Conservation (phyloP, 352 stramenopile genomes). For the Blastocystis sp. region DNA sequence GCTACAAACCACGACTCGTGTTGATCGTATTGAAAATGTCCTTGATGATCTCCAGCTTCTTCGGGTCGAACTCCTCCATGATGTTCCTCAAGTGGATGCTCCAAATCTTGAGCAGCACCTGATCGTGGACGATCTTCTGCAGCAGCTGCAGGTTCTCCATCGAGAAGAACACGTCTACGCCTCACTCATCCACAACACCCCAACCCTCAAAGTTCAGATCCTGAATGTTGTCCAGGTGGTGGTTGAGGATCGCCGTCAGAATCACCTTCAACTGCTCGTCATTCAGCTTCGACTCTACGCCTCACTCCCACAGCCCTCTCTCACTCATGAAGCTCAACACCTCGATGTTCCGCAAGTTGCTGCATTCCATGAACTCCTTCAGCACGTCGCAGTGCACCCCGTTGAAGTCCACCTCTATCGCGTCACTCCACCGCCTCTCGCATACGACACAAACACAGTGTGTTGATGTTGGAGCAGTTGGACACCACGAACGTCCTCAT, state of each 20-base stretch:
- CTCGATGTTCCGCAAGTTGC: constrained; percentile 60
- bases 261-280: constrained; percentile 53
- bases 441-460: constrained; percentile 57
- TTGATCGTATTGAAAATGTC: constrained; percentile 61
- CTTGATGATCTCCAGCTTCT: constrained; percentile 66
- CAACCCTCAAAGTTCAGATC: constrained; percentile 62
- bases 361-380: constrained; percentile 62
- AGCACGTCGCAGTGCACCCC: constrained; percentile 32
- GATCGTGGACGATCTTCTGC: constrained; percentile 51
- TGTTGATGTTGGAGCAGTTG: constrained; percentile 62
- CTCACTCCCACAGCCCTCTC: background rate
- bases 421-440: background rate
- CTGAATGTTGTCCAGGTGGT: constrained; percentile 64
- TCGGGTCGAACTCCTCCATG: constrained; percentile 4
- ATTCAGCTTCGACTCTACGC: constrained; percentile 22
- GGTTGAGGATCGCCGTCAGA: constrained; percentile 34
- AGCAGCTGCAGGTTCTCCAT: constrained; percentile 58
- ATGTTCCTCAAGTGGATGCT: constrained; percentile 56
- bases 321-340: constrained; percentile 50
- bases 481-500: constrained; percentile 15
- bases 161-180: constrained; percentile 58
- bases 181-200: background rate
- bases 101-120: constrained; percentile 52
- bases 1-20: background rate
- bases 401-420: constrained; percentile 36